Conservation (phyloP, 345 rosid species). For the Boechera stricta region DNA sequence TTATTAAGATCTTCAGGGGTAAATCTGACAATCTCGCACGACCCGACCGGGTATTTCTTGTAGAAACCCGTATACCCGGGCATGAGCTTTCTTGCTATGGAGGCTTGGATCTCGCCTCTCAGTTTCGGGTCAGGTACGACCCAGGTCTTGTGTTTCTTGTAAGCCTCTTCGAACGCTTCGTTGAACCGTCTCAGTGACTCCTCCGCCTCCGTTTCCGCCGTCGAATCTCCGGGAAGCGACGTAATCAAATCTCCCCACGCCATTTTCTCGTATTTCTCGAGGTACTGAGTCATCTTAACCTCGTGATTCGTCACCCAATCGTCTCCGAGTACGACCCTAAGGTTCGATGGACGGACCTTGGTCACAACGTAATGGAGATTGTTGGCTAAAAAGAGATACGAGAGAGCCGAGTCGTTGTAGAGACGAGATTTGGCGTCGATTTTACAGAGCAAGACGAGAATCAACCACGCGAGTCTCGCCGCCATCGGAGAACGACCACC, state of each 20-base stretch:
- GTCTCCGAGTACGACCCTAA: conserved; percentile 59
- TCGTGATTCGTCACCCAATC: conserved; percentile 68
- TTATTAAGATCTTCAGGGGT: conserved; percentile 69
- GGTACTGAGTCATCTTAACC: conserved; percentile 59
- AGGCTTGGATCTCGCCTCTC: conserved; percentile 58
- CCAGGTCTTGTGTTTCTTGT: conserved; percentile 62
- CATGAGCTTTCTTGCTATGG: conserved; percentile 53
- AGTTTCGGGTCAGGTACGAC: conserved; percentile 59
- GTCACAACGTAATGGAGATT: conserved; percentile 67
- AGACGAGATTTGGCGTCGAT: conserved; percentile 47
- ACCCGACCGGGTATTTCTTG: conserved; percentile 42
- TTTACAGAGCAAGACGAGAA: conserved; percentile 44
- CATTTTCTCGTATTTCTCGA: conserved; percentile 60
- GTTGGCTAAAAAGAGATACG: conserved; percentile 54
- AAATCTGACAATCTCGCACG: conserved; percentile 42
- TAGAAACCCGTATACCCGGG: conserved; percentile 54
- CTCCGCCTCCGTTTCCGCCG: conserved; percentile 31
- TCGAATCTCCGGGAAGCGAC: conserved; percentile 47
- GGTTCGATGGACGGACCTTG: conserved; percentile 61
- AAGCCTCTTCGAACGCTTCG: conserved; percentile 60
- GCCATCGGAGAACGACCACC: conserved; percentile 34
- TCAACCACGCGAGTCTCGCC: conserved; percentile 40
- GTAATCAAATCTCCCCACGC: conserved; percentile 64
- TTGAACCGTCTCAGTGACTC: conserved; percentile 58
- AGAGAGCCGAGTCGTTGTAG: conserved; percentile 40